Evolutionary conservation across 345 rosid species (phyloP), one percentile per base, ranked within the genome.

Genomic region (Alliaria petiolata): DNA sequence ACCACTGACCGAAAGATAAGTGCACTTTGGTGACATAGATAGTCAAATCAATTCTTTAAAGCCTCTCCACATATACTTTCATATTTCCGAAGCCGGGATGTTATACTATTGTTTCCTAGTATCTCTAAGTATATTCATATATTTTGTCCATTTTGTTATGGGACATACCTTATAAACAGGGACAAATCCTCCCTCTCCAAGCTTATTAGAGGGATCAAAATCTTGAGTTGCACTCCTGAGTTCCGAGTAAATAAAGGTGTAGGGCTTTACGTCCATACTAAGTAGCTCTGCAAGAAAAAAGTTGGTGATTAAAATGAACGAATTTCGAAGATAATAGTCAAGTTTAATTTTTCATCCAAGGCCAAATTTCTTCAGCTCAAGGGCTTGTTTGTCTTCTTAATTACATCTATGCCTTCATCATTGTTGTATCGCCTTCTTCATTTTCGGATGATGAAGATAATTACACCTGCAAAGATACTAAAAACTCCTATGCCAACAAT

Each of bases 151-250:
- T 53, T n/a, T 25, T 6, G 2, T 4, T 43, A 47, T n/a, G 35
- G 13, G 36, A 49, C 39, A 13, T 65, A 81, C 97, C 93, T 80
- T 82, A 39, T 73, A 91, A 69, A 88, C 88, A 0, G 90, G 80
- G 65, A 95, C 92, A 62, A 86, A 90, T 19, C 97, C 95, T 64
- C 93, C 95, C 73, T 91, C 95, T 69, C 93, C 95, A 52, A 87
- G 89, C 70, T 88, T 88, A 72, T 88, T 82, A 22, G 82, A 60
- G 39, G 79, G 80, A 78, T 65, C 62, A 9, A 89, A 86, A 67
- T 84, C 90, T 42, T 85, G 78, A n/a, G 90, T 86, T 8, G 90
- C 92, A 71, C 82, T 55, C 69, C 74, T 89, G 20, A 89, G 84
- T 71, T 89, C 87, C 1, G 83, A 70, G 69, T 80, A 85, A 55